Base-by-base conservation (phyloP, 2,329 filamentous ascomycete species). In the Xylariomycetidae sp. region DNA sequence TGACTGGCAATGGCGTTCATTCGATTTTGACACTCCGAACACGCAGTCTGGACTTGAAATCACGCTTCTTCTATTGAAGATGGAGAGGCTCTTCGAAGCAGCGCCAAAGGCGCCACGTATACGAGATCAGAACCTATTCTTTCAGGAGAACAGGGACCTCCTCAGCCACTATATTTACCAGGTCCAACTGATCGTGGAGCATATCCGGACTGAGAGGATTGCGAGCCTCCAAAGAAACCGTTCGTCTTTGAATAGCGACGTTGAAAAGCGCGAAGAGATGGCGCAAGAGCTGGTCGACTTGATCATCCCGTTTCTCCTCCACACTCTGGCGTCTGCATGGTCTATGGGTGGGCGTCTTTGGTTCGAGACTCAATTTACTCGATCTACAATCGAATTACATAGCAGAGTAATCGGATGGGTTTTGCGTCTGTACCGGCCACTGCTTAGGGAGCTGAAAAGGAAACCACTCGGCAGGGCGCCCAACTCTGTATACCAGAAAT, bases 241-340 rank as follows among this genome's bases (percentile, higher is more conserved):
- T 20, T 34, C 40, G 36, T 16, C 23, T 22, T 19, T 23, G 11
- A 37, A 46, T 20, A 22, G 17, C 6, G 30, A 37, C 16, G 14
- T 27, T 10, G 22, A 38, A 17, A 42, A 41, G 31, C 42, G 43
- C 20, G 36, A 42, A 16, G 27, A 42, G 17, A 42, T 53, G 28
- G 31, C 30, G 5, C 30, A 39, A 19, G 54, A 56, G 27, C 36
- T 57, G 20, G 25, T 46, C 6, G 31, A 34, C 4, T 36, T 44
- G 28, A 41, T 50, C 7, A 46, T 56, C 8, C 54, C 54, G 20
- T 48, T 45, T 41, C 17, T 54, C 6, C 30, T 49, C 19, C 49
- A 47, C 18, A 36, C 51, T 25, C 30, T 57, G 11, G 46, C 34
- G 10, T 45, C 36, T 16, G 41, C 37, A n/a, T 57, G 53, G 53